Evolutionary conservation across 192 early-diverging fungal genomes (phyloP).

Genomic region (Coemansia sp.): DNA sequence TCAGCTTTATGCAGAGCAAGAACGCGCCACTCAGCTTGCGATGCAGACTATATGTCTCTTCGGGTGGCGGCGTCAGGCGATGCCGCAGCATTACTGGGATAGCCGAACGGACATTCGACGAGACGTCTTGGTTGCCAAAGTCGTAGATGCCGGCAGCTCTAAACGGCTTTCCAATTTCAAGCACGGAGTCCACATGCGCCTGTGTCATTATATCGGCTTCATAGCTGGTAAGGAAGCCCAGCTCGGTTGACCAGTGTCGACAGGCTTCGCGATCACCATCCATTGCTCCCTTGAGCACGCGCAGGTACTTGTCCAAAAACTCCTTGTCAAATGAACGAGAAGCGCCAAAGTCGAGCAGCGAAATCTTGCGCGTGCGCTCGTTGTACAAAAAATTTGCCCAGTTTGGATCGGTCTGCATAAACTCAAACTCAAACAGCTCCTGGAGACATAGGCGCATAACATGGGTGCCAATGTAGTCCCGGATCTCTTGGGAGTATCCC

Average conservation of each 20-base stretch:
- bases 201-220: conserved; percentile 84
- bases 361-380: conserved; percentile 61
- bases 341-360: conserved; percentile 94
- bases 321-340: conserved; percentile 70
- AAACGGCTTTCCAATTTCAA: conserved; percentile 88
- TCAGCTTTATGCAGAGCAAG: conserved; percentile 83
- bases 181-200: conserved; percentile 87
- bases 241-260: conserved; percentile 70
- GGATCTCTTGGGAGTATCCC: conserved; percentile 56
- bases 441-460: conserved; percentile 80
- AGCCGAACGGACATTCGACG: conserved; percentile 73
- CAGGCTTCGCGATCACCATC: conserved; percentile 71
- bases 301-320: conserved; percentile 78
- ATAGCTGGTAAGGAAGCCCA: conserved; percentile 92
- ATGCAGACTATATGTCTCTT: conserved; percentile 95
- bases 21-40: conserved; percentile 92
- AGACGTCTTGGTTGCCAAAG: conserved; percentile 83
- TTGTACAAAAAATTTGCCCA: conserved; percentile 99
- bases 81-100: conserved; percentile 96
- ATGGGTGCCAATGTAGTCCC: conserved; percentile 66
- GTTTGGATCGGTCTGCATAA: conserved; percentile 99
- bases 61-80: conserved; percentile 94
- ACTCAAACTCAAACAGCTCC: conserved; percentile 89
- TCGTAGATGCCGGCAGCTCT: conserved; percentile 58
- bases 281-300: conserved; percentile 71